A percentile compares a stretch with the other conserved stretches of the same genome.
These are phyloP conservation scores for Bromus sterilis DNA, from an alignment of 176 grass and related monocot species.

Conservation along the genomic window DNA sequence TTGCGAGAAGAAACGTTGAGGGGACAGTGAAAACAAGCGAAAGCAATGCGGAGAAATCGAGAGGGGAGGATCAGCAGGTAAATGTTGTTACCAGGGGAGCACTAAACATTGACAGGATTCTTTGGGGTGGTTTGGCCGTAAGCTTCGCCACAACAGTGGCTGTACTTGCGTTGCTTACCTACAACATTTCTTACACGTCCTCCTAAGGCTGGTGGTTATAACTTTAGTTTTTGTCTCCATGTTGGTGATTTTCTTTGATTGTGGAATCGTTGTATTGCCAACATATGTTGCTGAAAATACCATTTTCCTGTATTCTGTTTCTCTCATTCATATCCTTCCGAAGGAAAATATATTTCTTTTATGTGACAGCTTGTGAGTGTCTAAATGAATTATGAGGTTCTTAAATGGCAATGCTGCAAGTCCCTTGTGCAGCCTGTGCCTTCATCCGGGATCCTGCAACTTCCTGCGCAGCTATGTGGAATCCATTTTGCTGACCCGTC, in stretches of 20 bases:
- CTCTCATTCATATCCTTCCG: neutral
- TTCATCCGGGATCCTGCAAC: no score
- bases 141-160: conserved; percentile 41
- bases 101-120: conserved; percentile 37
- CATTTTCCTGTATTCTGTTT: neutral
- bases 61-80: neutral
- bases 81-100: conserved; percentile 10
- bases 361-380: no score
- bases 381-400: no score
- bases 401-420: no score
- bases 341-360: no score
- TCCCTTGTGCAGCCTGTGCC: no score
- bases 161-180: conserved; percentile 33
- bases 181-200: conserved; percentile 22
- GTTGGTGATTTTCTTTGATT: neutral
- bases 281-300: neutral
- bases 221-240: neutral
- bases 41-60: neutral
- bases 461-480: no score
- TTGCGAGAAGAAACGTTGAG: conserved; percentile 49
- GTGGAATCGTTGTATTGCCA: neutral
- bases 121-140: conserved; percentile 41
- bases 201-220: neutral
- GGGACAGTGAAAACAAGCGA: conserved; percentile 9
- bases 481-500: no score